Evolutionary conservation across 2,329 filamentous ascomycete species (phyloP), one percentile per base, ranked within the genome.

Genomic region (Helicocarpus griseus): DNA sequence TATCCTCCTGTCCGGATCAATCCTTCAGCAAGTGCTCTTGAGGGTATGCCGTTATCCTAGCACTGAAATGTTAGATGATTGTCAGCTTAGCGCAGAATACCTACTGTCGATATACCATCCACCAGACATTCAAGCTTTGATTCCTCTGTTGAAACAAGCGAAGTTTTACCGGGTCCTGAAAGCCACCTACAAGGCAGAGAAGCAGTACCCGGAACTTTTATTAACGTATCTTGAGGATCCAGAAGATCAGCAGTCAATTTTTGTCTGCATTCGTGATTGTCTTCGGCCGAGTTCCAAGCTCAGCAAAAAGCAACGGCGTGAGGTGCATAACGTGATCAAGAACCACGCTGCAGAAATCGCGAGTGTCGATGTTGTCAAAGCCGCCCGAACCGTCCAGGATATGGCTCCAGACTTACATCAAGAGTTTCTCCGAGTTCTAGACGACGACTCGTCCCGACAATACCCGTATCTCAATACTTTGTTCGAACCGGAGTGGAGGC

Each of bases 11-110:
- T 87, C 91, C 0, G 93, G 90, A 17, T 89, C 87, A 2, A 86
- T 87, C 1, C 76, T 98, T 0, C 87, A 89, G 53, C 83, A 83
- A 53, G 84, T 96, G 8, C 76, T 98, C 24, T 76, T 81, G 35
- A 86, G 89, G 2, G 77, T 98, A 4, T 98, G 93, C 72, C 80
- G 84, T 54, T 95, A 89, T 59, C 89, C 90, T 0, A 84, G 83
- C 2, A 74, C 79, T 9, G 86, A 91, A 54, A 78, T 97, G 60
- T 84, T 85, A 3, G 91, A 96, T 50, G 93, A 98, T 68, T 94
- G 91, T 41, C 90, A 98, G 68, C 78, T 98, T n/a, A 98, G 93
- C 63, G 86, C 87, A 1, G 93, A 98, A 69, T 98, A 98, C 65
- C 73, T 98, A 0, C 75, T 98, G 19, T 97, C 94, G 0, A 82